These are phyloP conservation scores for Metrosideros polymorpha DNA, from an alignment of 441 rosid genomes.

Conservation along the genomic window DNA sequence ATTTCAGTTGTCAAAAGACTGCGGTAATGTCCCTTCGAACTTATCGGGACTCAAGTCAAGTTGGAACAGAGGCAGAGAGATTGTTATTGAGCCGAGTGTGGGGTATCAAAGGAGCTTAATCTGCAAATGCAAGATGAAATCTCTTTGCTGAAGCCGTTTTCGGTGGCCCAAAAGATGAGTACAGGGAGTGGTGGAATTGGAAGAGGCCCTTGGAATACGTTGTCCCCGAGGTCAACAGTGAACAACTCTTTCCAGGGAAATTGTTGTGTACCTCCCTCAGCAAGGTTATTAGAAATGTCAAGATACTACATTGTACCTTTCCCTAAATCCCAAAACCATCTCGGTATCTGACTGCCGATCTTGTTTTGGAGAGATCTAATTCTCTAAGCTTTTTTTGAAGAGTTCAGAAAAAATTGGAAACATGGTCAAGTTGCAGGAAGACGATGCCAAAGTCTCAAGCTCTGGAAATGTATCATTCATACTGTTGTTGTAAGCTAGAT, in stretches of 20 bases:
- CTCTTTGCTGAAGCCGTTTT: not conserved
- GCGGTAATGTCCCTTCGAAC: not conserved
- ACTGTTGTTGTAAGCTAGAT: not conserved
- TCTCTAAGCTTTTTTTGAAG: not conserved
- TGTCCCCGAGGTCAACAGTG: not conserved
- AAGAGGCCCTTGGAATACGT: not conserved
- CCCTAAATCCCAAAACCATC: not conserved
- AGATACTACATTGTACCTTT: not conserved
- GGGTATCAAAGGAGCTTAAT: not conserved
- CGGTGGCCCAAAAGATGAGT: not conserved
- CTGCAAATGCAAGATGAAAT: not conserved
- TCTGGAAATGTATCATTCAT: not conserved
- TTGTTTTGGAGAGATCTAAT: not conserved
- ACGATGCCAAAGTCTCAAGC: not conserved
- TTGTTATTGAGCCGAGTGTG: accelerated
- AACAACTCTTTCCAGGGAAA: not conserved
- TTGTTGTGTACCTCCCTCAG: not conserved
- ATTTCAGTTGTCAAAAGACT: not conserved
- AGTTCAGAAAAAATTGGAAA: not conserved
- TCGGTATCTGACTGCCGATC: not conserved
- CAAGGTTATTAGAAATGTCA: not conserved
- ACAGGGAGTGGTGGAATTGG: not conserved
- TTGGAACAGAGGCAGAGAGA: not conserved
- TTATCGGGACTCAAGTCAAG: not conserved
- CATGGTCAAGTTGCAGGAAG: not conserved